These are phyloP conservation scores for Sphagnum magellanicum DNA, from an alignment of 228 moss, liverwort and hornwort genomes.

Conservation along the genomic window DNA sequence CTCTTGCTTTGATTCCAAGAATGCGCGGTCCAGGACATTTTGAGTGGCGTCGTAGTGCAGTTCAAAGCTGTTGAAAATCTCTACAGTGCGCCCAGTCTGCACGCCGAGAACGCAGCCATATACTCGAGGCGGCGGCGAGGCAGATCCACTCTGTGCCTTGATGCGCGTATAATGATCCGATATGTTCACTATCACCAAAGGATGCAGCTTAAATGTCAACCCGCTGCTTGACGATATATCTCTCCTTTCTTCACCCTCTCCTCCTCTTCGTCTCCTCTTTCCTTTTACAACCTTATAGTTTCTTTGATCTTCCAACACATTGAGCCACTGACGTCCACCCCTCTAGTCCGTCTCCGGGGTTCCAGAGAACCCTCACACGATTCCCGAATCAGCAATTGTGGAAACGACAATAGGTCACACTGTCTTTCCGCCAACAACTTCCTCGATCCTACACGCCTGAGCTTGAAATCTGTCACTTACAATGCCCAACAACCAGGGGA, in stretches of 20 bases:
- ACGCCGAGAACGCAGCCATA: constrained; percentile 91
- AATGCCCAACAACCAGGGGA: no score
- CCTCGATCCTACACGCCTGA: no score
- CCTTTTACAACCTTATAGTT: no score
- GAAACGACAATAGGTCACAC: no score
- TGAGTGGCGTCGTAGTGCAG: constrained; percentile 64
- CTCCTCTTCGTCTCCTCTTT: background rate
- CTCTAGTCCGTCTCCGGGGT: no score
- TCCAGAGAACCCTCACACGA: no score
- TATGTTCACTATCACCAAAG: constrained; percentile 92
- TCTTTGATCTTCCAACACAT: no score
- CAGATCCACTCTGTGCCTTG: constrained; percentile 68
- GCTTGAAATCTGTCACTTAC: no score
- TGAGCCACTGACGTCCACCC: no score
- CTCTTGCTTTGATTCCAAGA: constrained; percentile 92
- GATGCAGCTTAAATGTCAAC: constrained; percentile 97
- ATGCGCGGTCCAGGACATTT: constrained; percentile 62
- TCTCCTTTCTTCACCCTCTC: background rate
- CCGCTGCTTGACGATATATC: constrained; percentile 98
- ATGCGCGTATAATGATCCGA: constrained; percentile 93
- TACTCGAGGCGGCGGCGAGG: constrained; percentile 52
- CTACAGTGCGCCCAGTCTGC: constrained; percentile 93
- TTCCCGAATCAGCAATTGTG: no score
- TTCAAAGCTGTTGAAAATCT: constrained; percentile 96
- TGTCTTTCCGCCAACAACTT: no score